Base-by-base conservation (phyloP, 306 rosid species). In the Morella rubra region DNA sequence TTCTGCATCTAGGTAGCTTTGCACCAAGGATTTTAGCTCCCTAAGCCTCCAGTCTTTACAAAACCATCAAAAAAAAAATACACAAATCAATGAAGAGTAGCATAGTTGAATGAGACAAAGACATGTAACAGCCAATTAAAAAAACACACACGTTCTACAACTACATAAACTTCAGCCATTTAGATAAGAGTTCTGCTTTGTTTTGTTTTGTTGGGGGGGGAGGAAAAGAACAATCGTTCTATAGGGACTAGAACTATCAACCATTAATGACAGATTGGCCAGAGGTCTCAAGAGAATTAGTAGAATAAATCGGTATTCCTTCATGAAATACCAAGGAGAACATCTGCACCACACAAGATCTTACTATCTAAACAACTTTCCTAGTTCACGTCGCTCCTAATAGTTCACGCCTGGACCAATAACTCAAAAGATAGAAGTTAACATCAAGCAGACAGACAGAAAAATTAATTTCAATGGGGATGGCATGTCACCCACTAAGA, bases 1-100 rank as follows among this genome's bases (percentile, higher is more conserved):
- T 56, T 53, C 71, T 59, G 55, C 27, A 55, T 50, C 49, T 60
- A 79, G 59, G 22, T 66, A 56, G 81, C 73, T 78, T 83, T 56
- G 44, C 66, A 79, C 61, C 58, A 76, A 52, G 72, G 58, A 53
- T 61, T 64, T 61, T 73, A 77, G 14, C 46, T 37, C 22, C 37
- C 27, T 8, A 1, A 41, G 19, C 11, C 60, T 70, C 47, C 45
- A 77, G 54, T 46, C 68, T 73, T 76, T 44, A 40, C 9, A 65
- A 77, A 27, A 64, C 24, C 56, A 66, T 27, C 46, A 24, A 41
- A 11, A n/a, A n/a, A n/a, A 6, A 59, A 77, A 72, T 12, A 59
- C 11, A 58, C 7, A 19, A n/a, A 58, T 16, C 37, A 22, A 76
- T 24, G 45, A 66, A 72, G 46, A 44, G 44, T 27, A 12, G 42